Base-by-base conservation (phyloP, 495 filamentous ascomycete genomes). In the Barbatosphaeria neglecta region DNA sequence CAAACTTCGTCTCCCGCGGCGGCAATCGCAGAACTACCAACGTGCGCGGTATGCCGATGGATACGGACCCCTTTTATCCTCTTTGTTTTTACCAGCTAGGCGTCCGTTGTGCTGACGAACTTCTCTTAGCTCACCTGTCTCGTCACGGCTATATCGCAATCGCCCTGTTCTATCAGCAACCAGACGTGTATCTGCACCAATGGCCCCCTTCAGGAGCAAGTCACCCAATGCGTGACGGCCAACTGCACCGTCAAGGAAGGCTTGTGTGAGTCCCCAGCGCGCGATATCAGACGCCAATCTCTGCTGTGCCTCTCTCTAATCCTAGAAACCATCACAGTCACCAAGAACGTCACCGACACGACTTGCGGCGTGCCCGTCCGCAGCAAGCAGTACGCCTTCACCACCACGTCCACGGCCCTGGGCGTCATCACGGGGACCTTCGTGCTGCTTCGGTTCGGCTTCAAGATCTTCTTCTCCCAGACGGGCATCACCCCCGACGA, bases 151-250 rank as follows among this genome's bases (percentile, higher is more conserved):
- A 38, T 57, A 22, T 23, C 24, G 16, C 58, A 54, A n/a, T 61
- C 62, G 20, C 40, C 50, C 20, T 67, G 64, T 33, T 13, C 46
- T 3, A 7, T 45, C 16, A 58, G 54, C 22, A 62, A 67, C 49
- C 47, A 50, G 18, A 58, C 60, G 16, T 67, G 64, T 38, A 41
- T 62, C 20, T 67, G 64, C 45, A 48, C 50, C 16, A 61, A 60
- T 46, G 46, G 18, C 16, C 6, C 44, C 10, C 47, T 67, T 7
- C 54, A 55, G 31, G 37, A 31, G 10, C 28, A 54, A 11, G 52
- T 65, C 33, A 55, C 59, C 24, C 33, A 48, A 28, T 67, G 64
- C 18, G 53, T 67, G 6, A 24, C 45, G 22, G 9, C 25, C 7
- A 48, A 50, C 28, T 67, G 64, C 46, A 45, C 43, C 6, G 17